Evolutionary conservation across 768 basidiomycete genomes (phyloP).

Genomic region (Phanerochaete sordida): DNA sequence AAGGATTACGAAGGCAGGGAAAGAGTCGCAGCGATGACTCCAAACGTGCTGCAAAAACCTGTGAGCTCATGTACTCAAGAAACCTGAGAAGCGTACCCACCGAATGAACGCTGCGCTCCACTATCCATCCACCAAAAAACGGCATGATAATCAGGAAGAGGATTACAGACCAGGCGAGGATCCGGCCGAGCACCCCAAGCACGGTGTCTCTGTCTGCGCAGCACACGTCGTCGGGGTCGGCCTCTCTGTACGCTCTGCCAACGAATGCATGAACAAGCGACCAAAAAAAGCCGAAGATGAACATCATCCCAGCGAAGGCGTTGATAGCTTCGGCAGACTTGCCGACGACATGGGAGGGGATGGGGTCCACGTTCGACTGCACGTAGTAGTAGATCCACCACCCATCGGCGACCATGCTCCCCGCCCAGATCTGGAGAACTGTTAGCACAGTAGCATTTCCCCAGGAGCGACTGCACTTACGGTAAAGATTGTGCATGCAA

Average conservation of each 20-base stretch:
- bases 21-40: conserved; percentile 14
- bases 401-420: conserved; percentile 6
- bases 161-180: conserved; percentile 2
- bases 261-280: neutral
- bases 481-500: neutral
- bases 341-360: conserved; percentile 9
- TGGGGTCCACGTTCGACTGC: conserved; percentile 1
- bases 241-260: neutral
- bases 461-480: neutral
- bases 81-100: neutral
- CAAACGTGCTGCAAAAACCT: conserved; percentile 2
- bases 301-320: conserved; percentile 12
- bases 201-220: neutral
- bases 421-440: conserved; percentile 7
- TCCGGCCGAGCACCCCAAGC: neutral
- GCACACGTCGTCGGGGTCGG: neutral
- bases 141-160: conserved; percentile 8
- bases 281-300: conserved; percentile 13
- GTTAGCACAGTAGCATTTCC: neutral
- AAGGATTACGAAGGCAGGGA: conserved; percentile 15
- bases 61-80: neutral
- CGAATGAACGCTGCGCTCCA: conserved; percentile 7
- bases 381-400: conserved; percentile 17
- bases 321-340: neutral
- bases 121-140: conserved; percentile 16